A percentile compares a stretch with the other conserved stretches of the same genome.
Evolutionary conservation across 2,329 filamentous ascomycete genomes (phyloP).

Genomic region (Parastagonospora avenae): DNA sequence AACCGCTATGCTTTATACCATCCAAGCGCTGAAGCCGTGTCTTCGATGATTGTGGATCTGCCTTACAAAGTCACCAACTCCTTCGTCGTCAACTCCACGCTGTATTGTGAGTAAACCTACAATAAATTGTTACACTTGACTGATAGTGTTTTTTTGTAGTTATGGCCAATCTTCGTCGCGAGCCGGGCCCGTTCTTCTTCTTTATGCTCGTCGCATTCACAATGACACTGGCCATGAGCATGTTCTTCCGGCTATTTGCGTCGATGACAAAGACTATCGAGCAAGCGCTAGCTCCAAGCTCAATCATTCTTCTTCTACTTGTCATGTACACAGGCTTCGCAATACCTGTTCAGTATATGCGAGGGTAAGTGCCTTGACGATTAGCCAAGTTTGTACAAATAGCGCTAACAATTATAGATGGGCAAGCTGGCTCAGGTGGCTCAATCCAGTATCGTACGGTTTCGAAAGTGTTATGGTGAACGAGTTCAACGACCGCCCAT

Average conservation of each 20-base stretch:
- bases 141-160: slow-evolving; percentile 45
- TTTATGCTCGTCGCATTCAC: slow-evolving; percentile 66
- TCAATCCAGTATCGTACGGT: slow-evolving; percentile 76
- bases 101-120: slow-evolving; percentile 63
- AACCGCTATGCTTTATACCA: slow-evolving; percentile 85
- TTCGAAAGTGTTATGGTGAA: slow-evolving; percentile 81
- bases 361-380: slow-evolving; percentile 9
- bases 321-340: slow-evolving; percentile 70
- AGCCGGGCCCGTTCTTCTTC: slow-evolving; percentile 78
- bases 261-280: slow-evolving; percentile 69
- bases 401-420: slow-evolving; percentile 18
- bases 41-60: slow-evolving; percentile 80
- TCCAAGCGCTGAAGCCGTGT: slow-evolving; percentile 78
- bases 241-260: slow-evolving; percentile 79
- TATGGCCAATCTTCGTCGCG: slow-evolving; percentile 75
- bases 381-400: not conserved
- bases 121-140: not conserved
- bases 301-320: slow-evolving; percentile 63
- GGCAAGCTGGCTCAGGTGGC: slow-evolving; percentile 62
- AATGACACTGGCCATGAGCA: slow-evolving; percentile 75
- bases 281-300: slow-evolving; percentile 59
- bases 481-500: slow-evolving; percentile 54
- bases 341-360: slow-evolving; percentile 65
- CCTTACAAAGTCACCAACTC: slow-evolving; percentile 75
- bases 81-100: slow-evolving; percentile 72